Percentiles rank a stretch among this genome's conserved stretches.
Evolutionary conservation across 2,329 filamentous ascomycete genomes (phyloP).

Genomic region (Trichoderma hamatum): DNA sequence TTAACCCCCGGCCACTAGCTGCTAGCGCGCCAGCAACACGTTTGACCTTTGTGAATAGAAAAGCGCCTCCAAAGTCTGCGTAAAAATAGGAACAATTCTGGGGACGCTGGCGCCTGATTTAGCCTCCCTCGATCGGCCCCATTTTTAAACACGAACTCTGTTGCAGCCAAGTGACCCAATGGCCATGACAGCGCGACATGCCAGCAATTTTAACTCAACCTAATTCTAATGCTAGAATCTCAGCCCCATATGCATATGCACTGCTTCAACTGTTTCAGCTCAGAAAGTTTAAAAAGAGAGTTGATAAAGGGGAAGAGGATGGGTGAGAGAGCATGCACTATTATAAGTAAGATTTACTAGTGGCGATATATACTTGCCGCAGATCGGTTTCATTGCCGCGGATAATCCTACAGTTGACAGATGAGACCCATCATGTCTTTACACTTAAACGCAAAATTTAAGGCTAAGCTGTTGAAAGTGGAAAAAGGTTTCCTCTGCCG

Average conservation of each 20-base stretch:
- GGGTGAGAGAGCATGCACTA: neutral
- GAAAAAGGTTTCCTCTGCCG: neutral
- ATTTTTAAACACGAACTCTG: conserved; percentile 11
- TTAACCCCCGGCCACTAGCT: neutral
- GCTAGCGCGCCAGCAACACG: conserved; percentile 18
- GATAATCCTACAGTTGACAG: neutral
- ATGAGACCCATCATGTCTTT: neutral
- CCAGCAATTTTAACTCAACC: neutral
- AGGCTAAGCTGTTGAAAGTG: neutral
- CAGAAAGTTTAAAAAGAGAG: neutral
- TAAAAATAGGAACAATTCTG: conserved; percentile 23
- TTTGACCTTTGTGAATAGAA: neutral
- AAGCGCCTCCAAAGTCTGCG: neutral
- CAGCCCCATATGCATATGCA: too few species aligned
- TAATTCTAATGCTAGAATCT: neutral
- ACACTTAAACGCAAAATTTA: neutral
- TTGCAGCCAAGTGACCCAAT: neutral
- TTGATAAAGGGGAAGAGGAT: neutral
- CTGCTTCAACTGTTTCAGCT: neutral
- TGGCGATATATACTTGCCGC: neutral
- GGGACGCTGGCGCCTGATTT: neutral
- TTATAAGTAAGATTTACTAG: neutral
- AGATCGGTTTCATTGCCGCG: conserved; percentile 1
- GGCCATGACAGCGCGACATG: neutral
- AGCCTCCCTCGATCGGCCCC: neutral